A percentile compares a stretch with the other conserved stretches of the same genome.
Conservation (phyloP, 1,284 basidiomycete species). For the Cutaneotrichosporon sp. region DNA sequence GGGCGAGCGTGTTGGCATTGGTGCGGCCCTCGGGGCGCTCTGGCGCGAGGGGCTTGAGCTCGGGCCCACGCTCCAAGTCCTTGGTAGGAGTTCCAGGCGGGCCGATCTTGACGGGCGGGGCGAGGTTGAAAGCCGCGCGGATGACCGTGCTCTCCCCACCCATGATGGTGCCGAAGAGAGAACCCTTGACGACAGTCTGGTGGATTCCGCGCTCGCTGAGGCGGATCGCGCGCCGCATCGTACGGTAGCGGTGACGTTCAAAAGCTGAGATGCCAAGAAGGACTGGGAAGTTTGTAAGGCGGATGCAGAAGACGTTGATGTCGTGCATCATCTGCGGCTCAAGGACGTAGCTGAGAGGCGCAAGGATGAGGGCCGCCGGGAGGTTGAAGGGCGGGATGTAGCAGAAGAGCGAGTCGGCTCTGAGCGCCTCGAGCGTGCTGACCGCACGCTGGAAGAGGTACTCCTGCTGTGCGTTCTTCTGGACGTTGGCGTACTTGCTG, state of each 20-base stretch:
- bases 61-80: conserved; percentile 9
- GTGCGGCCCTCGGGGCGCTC: conserved; percentile 5
- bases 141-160: conserved; percentile 46
- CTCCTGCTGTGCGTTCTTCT: conserved; percentile 77
- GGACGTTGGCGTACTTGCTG: conserved; percentile 77
- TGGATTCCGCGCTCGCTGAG: conserved; percentile 29
- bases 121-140: conserved; percentile 47
- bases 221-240: conserved; percentile 28
- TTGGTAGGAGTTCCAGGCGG: conserved; percentile 14
- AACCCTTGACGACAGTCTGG: conserved; percentile 12
- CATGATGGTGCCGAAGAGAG: conserved; percentile 30
- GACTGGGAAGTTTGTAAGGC: conserved; percentile 75
- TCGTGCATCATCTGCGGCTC: conserved; percentile 64
- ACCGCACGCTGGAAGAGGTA: conserved; percentile 86
- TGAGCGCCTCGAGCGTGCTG: conserved; percentile 82
- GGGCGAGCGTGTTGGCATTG: conserved; percentile 3
- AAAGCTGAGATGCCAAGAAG: conserved; percentile 74
- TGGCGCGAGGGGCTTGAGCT: conserved; percentile 3
- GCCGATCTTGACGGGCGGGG: conserved; percentile 30
- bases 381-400: conserved; percentile 70
- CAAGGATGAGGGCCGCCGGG: conserved; percentile 68
- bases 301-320: conserved; percentile 78
- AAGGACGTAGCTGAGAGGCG: conserved; percentile 61
- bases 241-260: conserved; percentile 61
- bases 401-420: conserved; percentile 83